Evolutionary conservation across 768 basidiomycete genomes (phyloP), one percentile per base, ranked within the genome.

Genomic region (Phylloporus arenicola): DNA sequence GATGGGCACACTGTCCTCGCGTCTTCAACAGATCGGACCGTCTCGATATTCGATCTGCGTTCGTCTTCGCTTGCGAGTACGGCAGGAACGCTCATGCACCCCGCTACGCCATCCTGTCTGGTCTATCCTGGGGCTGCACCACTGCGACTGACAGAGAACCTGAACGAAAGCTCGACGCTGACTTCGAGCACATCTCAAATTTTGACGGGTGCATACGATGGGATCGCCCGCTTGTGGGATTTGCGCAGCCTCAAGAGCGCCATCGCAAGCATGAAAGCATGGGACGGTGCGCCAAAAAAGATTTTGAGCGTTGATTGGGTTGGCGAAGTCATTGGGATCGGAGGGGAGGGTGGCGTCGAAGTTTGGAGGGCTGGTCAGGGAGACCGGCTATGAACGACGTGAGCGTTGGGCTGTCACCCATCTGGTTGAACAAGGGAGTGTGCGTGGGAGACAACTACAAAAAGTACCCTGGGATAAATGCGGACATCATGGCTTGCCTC

Each of bases 181-280:
- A 25, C 1, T 2, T 2, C 24, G 14, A 38, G 27, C 3, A 54
- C 5, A n/a, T 29, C 82, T 29, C 86, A 86, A 59, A 70, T 88
- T 10, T 70, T 84, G 17, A 87, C 79, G 0, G 90, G 87, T 4
- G 78, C 82, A 0, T 89, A 92, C 60, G 90, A 92, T 50, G 88
- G 89, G 11, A 69, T 83, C 2, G 86, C 83, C 0, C 73, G 88
- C 5, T 61, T 92, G 4, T 92, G 88, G 87, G 89, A 92, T 61
- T 61, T 88, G 20, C 75, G 88, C 4, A 90, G 84, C 57, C 73
- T 75, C 14, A 82, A 83, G 57, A 72, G 75, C 12, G 78, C 86
- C 1, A 72, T 91, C 40, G 75, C 84, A 17, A 80, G 72, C 51
- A 84, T 90, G 61, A 77, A 76, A 43, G 76, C 73, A 3, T 83